Conservation (phyloP, 2,329 filamentous ascomycete species). For the Pseudopithomyces maydicus region DNA sequence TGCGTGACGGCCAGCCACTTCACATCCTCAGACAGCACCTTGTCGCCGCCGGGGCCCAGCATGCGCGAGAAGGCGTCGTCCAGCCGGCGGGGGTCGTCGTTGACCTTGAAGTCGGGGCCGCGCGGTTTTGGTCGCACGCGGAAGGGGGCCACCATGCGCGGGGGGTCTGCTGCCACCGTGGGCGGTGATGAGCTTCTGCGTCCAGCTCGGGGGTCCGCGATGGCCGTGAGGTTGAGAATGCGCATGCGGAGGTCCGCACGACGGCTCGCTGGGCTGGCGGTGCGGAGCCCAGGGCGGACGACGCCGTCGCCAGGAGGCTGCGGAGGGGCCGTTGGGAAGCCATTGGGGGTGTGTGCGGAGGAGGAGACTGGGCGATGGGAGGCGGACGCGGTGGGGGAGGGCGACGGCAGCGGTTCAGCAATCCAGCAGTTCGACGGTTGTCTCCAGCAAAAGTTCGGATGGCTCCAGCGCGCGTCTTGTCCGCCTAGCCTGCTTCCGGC, state of each 20-base stretch:
- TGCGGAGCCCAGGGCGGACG: slow-evolving; percentile 31
- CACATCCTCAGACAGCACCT: slow-evolving; percentile 81
- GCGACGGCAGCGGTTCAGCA: neutral
- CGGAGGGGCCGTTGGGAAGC: slow-evolving; percentile 54
- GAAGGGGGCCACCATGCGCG: slow-evolving; percentile 53
- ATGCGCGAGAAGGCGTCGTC: slow-evolving; percentile 79
- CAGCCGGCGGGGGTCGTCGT: slow-evolving; percentile 73
- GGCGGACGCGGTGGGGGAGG: slow-evolving; percentile 2
- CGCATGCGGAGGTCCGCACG: slow-evolving; percentile 43
- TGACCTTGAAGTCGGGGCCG: slow-evolving; percentile 69
- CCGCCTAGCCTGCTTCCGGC: slow-evolving; percentile 18
- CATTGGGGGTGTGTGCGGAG: slow-evolving; percentile 42
- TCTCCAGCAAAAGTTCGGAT: slow-evolving; percentile 23
- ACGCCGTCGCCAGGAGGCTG: slow-evolving; percentile 31
- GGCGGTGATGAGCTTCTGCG: slow-evolving; percentile 38
- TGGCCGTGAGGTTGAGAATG: slow-evolving; percentile 37
- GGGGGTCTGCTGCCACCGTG: slow-evolving; percentile 59
- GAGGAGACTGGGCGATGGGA: slow-evolving; percentile 15
- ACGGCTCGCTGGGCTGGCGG: slow-evolving; percentile 28
- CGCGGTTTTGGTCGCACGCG: slow-evolving; percentile 63
- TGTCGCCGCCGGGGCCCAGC: slow-evolving; percentile 73
- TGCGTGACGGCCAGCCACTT: slow-evolving; percentile 98
- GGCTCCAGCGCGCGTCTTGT: slow-evolving; percentile 21
- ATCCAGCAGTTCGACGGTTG: neutral
- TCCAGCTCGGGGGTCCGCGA: slow-evolving; percentile 34